A percentile compares a stretch with the other conserved stretches of the same genome.
Evolutionary conservation across 352 stramenopile species (phyloP).

Genomic region (Phytophthora megakarya): DNA sequence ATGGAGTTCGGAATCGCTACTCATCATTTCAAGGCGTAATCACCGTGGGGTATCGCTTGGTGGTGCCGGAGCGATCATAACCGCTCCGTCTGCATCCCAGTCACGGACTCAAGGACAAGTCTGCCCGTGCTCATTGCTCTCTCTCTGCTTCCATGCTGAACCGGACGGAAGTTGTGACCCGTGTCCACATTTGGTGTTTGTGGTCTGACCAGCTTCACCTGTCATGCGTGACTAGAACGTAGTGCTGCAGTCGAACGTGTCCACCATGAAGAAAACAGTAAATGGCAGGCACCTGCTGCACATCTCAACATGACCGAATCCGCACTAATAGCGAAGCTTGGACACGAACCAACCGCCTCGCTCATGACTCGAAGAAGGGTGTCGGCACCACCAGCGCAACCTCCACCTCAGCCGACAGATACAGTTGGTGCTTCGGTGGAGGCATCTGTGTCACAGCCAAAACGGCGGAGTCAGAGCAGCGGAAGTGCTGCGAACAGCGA

Average conservation of each 20-base stretch:
- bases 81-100: conserved; percentile 24
- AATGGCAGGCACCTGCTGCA: conserved; percentile 23
- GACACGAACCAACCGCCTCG: conserved; percentile 23
- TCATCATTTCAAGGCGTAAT: conserved; percentile 33
- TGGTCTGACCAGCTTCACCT: conserved; percentile 10
- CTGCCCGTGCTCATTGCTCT: conserved; percentile 6
- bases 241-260: conserved; percentile 20
- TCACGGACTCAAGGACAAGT: conserved; percentile 1
- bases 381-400: conserved; percentile 16
- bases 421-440: conserved; percentile 6
- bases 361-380: conserved; percentile 33
- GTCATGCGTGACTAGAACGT: conserved; percentile 17
- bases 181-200: conserved; percentile 43
- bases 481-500: conserved; percentile 27
- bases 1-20: conserved; percentile 10
- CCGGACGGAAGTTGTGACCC: conserved; percentile 4
- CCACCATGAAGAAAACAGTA: conserved; percentile 17
- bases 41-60: conserved; percentile 8
- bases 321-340: conserved; percentile 16
- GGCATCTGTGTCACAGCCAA: conserved; percentile 3
- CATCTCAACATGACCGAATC: conserved; percentile 41
- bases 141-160: conserved; percentile 13
- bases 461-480: conserved; percentile 30
- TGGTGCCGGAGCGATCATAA: conserved; percentile 30
- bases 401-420: conserved; percentile 3